A percentile compares a stretch with the other conserved stretches of the same genome.
These are phyloP conservation scores for Sordariomycetes sp. DNA, from an alignment of 2,329 filamentous ascomycete species.

Conservation along the genomic window DNA sequence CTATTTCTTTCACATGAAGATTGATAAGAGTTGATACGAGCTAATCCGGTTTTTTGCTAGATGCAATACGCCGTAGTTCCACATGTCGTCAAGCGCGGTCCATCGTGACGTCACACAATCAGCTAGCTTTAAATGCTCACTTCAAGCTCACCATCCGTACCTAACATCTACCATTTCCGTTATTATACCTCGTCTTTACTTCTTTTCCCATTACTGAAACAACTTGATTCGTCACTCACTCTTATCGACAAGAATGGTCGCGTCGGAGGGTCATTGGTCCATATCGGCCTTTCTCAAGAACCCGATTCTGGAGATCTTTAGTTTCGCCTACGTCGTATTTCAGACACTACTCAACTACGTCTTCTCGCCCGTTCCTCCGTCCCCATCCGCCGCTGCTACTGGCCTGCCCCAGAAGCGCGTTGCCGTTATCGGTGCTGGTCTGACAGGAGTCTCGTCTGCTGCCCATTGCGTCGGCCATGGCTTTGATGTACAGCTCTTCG, in stretches of 20 bases:
- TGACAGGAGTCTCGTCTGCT: conserved; percentile 66
- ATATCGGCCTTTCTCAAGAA: neutral
- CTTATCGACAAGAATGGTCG: neutral
- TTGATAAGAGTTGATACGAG: neutral
- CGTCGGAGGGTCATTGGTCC: neutral
- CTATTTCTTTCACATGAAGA: neutral
- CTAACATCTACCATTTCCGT: neutral
- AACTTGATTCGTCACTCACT: neutral
- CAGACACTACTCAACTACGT: neutral
- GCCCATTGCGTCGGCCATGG: conserved; percentile 77
- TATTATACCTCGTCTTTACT: neutral
- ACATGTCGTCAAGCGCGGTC: neutral
- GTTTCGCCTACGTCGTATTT: neutral
- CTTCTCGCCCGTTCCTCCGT: neutral
- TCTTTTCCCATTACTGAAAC: neutral
- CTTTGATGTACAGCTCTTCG: conserved; percentile 71
- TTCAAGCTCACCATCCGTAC: neutral
- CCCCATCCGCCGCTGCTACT: neutral
- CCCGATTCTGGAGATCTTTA: neutral
- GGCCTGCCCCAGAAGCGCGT: conserved; percentile 17
- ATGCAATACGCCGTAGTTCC: neutral
- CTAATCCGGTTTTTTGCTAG: neutral
- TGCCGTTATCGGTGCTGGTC: conserved; percentile 56
- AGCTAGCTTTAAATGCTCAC: neutral
- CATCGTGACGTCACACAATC: neutral